A percentile compares a stretch with the other conserved stretches of the same genome.
Evolutionary conservation across 208 protist genomes (phyloP).

Genomic region (Trypanosoma congolense): DNA sequence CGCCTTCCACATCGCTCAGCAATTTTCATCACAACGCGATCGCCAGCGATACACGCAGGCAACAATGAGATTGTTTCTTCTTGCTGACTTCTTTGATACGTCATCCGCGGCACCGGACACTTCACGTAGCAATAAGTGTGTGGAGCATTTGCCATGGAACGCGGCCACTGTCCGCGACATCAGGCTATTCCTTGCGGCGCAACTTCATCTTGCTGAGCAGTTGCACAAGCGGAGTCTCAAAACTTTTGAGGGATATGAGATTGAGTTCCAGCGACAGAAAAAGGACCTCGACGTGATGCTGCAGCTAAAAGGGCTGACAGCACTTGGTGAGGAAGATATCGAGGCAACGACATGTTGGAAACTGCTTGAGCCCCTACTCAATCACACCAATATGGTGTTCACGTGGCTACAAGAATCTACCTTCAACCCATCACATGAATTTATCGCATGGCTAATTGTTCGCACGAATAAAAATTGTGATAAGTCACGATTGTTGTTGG

Average conservation of each 20-base stretch:
- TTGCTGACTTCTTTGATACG: constrained; percentile 4
- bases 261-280: no score
- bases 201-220: constrained; percentile 8
- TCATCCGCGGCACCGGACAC: background rate
- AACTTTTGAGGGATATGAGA: background rate
- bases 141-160: constrained; percentile 4
- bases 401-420: constrained; percentile 35
- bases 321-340: background rate
- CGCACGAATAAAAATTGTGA: constrained; percentile 18
- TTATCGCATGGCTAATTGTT: constrained; percentile 35
- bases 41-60: constrained; percentile 5
- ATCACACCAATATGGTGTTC: constrained; percentile 19
- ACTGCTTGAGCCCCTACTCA: constrained; percentile 13
- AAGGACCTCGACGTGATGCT: background rate
- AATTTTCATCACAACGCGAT: background rate
- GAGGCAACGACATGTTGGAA: constrained; percentile 3
- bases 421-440: constrained; percentile 11
- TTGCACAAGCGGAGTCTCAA: background rate
- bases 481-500: background rate
- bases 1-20: constrained; percentile 12
- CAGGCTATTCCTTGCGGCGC: constrained; percentile 4
- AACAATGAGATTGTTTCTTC: constrained; percentile 15
- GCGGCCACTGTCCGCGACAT: background rate
- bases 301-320: constrained; percentile 2
- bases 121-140: background rate